Conservation (phyloP, 495 filamentous ascomycete species). For the Penicillium malachiteum region DNA sequence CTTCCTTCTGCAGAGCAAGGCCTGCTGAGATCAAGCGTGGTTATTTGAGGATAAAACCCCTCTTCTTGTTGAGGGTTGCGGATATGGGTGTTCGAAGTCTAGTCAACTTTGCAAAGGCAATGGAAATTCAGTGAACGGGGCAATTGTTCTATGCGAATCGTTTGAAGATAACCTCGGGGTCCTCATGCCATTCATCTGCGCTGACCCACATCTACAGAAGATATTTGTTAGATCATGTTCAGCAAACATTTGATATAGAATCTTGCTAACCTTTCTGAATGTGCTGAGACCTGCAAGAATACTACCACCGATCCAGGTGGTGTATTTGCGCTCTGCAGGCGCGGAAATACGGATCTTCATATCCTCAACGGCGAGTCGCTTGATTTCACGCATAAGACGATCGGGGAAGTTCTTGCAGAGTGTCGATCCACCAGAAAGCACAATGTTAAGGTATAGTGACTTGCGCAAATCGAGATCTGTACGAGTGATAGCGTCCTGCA, state of each 20-base stretch:
- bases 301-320: constrained; percentile 97
- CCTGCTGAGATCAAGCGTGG: neutral
- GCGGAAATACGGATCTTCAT: constrained; percentile 99
- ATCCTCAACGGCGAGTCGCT: constrained; percentile 90
- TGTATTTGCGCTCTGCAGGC: constrained; percentile 95
- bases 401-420: constrained; percentile 95
- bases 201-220: constrained; percentile 93
- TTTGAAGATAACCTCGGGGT: constrained; percentile 96
- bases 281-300: constrained; percentile 97
- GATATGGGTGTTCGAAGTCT: constrained; percentile 1
- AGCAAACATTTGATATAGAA: neutral
- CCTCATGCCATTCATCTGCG: constrained; percentile 98
- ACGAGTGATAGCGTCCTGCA: constrained; percentile 91
- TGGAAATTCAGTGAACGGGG: neutral
- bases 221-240: constrained; percentile 8
- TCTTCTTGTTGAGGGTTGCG: constrained; percentile 4
- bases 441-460: constrained; percentile 90
- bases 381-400: constrained; percentile 85
- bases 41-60: constrained; percentile 2
- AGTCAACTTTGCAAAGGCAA: neutral
- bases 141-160: constrained; percentile 70
- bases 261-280: constrained; percentile 82
- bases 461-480: constrained; percentile 98
- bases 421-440: constrained; percentile 92
- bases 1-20: constrained; percentile 10